A percentile compares a stretch with the other conserved stretches of the same genome.
Evolutionary conservation across 257 asterid species (phyloP).

Genomic region (Fraxinus pennsylvanica): DNA sequence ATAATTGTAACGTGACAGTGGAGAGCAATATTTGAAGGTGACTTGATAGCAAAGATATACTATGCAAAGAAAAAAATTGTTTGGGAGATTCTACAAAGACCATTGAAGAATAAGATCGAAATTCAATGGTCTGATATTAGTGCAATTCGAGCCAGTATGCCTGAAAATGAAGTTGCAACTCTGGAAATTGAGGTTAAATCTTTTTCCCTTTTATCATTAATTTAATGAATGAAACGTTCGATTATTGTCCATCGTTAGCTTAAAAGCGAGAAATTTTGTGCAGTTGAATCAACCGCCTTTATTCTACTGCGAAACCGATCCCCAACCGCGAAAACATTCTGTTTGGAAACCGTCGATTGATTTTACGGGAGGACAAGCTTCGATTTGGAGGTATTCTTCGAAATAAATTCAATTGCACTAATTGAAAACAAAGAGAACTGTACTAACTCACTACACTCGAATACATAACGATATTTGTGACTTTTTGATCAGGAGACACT

Average conservation of each 20-base stretch:
- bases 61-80: slow-evolving; percentile 41
- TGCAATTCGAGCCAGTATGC: slow-evolving; percentile 32
- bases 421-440: too few relatives aligned
- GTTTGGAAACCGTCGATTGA: slow-evolving; percentile 40
- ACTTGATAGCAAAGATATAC: slow-evolving; percentile 45
- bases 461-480: neutral
- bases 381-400: slow-evolving; percentile 29
- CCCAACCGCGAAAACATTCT: slow-evolving; percentile 54
- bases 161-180: slow-evolving; percentile 16
- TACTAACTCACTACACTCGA: too few relatives aligned
- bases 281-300: slow-evolving; percentile 46
- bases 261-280: neutral
- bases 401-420: too few relatives aligned
- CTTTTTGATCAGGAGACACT: slow-evolving; percentile 38
- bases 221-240: too few relatives aligned
- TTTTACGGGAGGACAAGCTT: slow-evolving; percentile 52
- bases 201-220: neutral
- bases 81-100: slow-evolving; percentile 57
- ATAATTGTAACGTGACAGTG: slow-evolving; percentile 24
- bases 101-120: slow-evolving; percentile 52
- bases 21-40: slow-evolving; percentile 28
- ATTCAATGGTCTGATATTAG: slow-evolving; percentile 45
- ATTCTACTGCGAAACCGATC: slow-evolving; percentile 35
- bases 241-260: neutral
- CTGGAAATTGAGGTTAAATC: slow-evolving; percentile 46